phyloP scores from a whole-genome alignment of 805 yeast genomes.

The Candida pseudofarinosa region DNA sequence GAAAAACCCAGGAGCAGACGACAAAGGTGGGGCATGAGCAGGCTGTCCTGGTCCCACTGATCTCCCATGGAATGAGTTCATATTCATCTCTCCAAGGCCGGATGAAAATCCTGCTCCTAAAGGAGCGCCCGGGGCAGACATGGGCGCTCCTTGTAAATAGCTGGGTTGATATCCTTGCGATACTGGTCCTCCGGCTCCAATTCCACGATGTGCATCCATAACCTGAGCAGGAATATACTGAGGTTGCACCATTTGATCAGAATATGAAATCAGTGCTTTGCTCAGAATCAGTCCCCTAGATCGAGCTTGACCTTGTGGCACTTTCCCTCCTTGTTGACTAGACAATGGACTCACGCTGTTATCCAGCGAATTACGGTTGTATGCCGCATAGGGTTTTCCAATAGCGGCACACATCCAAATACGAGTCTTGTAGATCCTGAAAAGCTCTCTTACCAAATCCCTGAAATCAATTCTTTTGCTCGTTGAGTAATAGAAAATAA shows the following conservation, averaged over 20 bases:
- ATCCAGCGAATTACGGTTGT: constrained; percentile 3
- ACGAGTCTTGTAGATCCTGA: constrained; percentile 72
- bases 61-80: constrained; percentile 1
- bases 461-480: constrained; percentile 68
- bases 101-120: background rate
- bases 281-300: background rate
- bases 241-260: background rate
- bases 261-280: background rate
- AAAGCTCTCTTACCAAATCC: constrained; percentile 66
- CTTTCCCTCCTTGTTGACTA: background rate
- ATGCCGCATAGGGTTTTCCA: constrained; percentile 29
- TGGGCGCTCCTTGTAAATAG: background rate
- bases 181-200: background rate
- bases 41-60: background rate
- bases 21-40: background rate
- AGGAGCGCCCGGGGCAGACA: background rate
- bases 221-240: background rate
- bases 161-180: background rate
- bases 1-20: background rate
- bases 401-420: constrained; percentile 79
- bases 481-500: constrained; percentile 63
- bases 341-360: background rate
- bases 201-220: background rate
- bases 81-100: background rate
- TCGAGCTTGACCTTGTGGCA: background rate